phyloP scores from a whole-genome alignment of 2,329 filamentous ascomycete genomes.

The Zymoseptoria tritici region DNA sequence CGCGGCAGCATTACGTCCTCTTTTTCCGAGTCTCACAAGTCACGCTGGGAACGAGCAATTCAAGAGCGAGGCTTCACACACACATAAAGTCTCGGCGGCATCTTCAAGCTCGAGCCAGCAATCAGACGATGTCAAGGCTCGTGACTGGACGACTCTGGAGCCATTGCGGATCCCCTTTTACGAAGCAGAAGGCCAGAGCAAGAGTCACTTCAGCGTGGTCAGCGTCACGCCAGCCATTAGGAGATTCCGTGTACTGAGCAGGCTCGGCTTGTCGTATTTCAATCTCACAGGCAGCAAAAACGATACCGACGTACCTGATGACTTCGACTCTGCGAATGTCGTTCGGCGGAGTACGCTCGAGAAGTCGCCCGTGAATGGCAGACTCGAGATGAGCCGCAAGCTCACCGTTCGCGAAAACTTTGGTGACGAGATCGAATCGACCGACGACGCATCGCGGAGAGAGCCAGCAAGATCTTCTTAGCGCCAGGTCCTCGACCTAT shows the following conservation, averaged over 20 bases:
- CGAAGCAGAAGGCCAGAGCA: slow-evolving; percentile 3
- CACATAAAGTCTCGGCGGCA: slow-evolving; percentile 1
- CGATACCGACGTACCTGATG: neutral
- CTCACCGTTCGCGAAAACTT: slow-evolving; percentile 2
- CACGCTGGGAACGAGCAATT: neutral
- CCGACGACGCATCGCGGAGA: neutral
- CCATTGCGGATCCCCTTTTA: neutral
- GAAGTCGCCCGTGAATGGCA: neutral
- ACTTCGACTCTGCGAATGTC: neutral
- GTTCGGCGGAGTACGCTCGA: neutral
- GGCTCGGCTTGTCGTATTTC: slow-evolving; percentile 3
- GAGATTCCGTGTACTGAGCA: slow-evolving; percentile 6
- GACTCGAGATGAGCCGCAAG: slow-evolving; percentile 1
- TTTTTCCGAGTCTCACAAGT: slow-evolving; percentile 22
- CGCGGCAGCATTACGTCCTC: slow-evolving; percentile 27
- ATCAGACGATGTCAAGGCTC: neutral
- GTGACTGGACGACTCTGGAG: neutral
- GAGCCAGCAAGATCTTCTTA: neutral
- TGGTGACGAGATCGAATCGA: neutral
- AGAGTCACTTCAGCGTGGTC: slow-evolving; percentile 12
- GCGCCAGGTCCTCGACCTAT: neutral
- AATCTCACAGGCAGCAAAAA: neutral
- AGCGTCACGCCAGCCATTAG: slow-evolving; percentile 5
- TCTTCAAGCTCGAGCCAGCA: slow-evolving; percentile 3
- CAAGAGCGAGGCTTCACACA: neutral